These are phyloP conservation scores for Trichoderma sp. DNA, from an alignment of 2,329 filamentous ascomycete genomes.

Conservation along the genomic window DNA sequence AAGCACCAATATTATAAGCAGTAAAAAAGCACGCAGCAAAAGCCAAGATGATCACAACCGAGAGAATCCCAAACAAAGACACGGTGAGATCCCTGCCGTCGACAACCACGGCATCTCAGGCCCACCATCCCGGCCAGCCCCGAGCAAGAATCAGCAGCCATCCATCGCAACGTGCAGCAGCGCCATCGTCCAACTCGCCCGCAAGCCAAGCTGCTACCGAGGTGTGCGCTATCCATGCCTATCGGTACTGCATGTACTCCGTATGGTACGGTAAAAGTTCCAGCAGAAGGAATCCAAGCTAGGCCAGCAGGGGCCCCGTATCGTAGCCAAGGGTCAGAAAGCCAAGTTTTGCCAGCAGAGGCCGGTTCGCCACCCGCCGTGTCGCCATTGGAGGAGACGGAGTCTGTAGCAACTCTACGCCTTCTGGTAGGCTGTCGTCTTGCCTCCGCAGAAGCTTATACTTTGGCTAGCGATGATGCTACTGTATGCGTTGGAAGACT, in stretches of 20 bases:
- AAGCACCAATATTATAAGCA: neutral
- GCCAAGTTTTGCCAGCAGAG: constrained; percentile 22
- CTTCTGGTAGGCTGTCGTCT: constrained; percentile 7
- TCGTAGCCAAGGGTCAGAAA: constrained; percentile 12
- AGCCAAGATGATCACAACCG: neutral
- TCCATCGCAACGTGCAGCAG: constrained; percentile 29
- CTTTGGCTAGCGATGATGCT: constrained; percentile 8
- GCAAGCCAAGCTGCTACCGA: neutral
- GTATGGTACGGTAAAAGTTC: too few species aligned
- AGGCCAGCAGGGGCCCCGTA: constrained; percentile 4
- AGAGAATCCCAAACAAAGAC: neutral
- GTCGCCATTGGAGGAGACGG: constrained; percentile 11
- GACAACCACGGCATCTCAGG: constrained; percentile 10
- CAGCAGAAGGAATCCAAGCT: neutral
- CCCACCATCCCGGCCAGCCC: constrained; percentile 23
- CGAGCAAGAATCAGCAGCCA: constrained; percentile 13
- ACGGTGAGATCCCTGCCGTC: neutral
- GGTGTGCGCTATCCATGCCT: too few species aligned
- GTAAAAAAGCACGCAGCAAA: neutral
- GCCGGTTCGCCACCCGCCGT: constrained; percentile 19
- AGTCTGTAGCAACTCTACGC: too few species aligned
- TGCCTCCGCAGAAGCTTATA: constrained; percentile 23
- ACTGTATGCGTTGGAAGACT: neutral
- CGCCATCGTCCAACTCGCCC: constrained; percentile 29
- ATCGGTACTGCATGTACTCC: too few species aligned